Conservation (phyloP, 495 filamentous ascomycete species). For the Copromyces sp. region DNA sequence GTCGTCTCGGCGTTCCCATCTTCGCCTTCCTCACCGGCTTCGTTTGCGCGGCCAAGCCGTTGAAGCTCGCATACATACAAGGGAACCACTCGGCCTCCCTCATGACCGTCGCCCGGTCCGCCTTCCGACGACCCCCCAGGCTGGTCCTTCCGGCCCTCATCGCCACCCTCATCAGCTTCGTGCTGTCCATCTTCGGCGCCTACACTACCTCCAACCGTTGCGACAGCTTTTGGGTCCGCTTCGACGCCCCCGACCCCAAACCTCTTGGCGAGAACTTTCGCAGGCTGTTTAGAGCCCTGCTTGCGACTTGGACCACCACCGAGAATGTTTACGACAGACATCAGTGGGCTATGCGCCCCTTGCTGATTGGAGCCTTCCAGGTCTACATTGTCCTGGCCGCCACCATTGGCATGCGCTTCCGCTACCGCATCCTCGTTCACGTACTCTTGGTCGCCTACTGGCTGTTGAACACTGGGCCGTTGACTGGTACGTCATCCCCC, state of each 20-base stretch:
- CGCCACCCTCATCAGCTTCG: constrained; percentile 49
- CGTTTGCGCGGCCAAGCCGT: constrained; percentile 54
- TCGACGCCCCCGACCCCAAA: constrained; percentile 33
- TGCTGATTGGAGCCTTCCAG: constrained; percentile 52
- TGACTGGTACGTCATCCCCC: constrained; percentile 19
- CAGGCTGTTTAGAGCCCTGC: constrained; percentile 35
- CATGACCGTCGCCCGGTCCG: constrained; percentile 46
- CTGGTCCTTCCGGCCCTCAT: constrained; percentile 51
- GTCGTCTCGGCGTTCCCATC: constrained; percentile 52
- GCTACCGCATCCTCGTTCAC: constrained; percentile 45
- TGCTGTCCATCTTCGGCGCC: constrained; percentile 43
- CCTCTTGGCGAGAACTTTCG: constrained; percentile 25
- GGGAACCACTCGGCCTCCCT: constrained; percentile 43
- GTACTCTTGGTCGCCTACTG: constrained; percentile 42
- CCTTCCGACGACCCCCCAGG: constrained; percentile 53
- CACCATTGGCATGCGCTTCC: constrained; percentile 47
- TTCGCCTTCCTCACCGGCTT: constrained; percentile 60
- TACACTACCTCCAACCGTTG: constrained; percentile 45
- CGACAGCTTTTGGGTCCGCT: constrained; percentile 50
- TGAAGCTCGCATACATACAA: constrained; percentile 46
- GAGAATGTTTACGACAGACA: constrained; percentile 52
- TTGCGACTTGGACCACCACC: constrained; percentile 48
- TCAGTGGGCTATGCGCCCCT: constrained; percentile 54
- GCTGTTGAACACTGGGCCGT: constrained; percentile 31
- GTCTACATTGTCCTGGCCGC: constrained; percentile 48